A percentile compares a stretch with the other conserved stretches of the same genome.
Evolutionary conservation across 2,329 filamentous ascomycete genomes (phyloP).

Genomic region (Fusarium domesticum): DNA sequence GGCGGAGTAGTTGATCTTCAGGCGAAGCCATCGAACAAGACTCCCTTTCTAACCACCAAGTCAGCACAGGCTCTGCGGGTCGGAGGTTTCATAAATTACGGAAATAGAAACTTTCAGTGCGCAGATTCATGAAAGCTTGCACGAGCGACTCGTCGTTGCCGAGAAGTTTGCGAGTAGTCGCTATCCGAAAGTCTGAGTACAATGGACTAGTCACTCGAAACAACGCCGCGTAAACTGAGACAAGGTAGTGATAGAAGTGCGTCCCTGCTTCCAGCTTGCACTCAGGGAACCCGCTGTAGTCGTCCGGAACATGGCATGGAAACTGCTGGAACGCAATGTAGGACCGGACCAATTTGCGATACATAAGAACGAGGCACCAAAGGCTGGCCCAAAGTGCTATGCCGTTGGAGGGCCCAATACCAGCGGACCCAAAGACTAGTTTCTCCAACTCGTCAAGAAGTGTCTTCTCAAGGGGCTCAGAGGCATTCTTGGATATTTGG

Average conservation of each 20-base stretch:
- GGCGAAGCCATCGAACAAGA: conserved; percentile 27
- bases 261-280: conserved; percentile 29
- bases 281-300: conserved; percentile 30
- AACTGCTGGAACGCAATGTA: conserved; percentile 31
- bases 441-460: conserved; percentile 27
- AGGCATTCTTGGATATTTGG: conserved; percentile 29
- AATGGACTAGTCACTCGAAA: conserved; percentile 29
- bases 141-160: conserved; percentile 25
- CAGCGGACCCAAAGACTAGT: conserved; percentile 24
- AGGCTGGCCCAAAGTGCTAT: conserved; percentile 30
- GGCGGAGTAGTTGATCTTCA: conserved; percentile 27
- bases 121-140: conserved; percentile 26
- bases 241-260: conserved; percentile 30
- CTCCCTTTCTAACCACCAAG: conserved; percentile 22
- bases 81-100: conserved; percentile 9
- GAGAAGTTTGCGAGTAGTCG: conserved; percentile 23
- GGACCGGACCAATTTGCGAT: conserved; percentile 28
- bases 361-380: conserved; percentile 31
- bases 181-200: conserved; percentile 27
- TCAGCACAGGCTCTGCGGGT: conserved; percentile 6
- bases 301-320: conserved; percentile 29
- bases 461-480: conserved; percentile 27
- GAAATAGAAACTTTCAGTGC: conserved; percentile 31
- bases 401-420: conserved; percentile 24
- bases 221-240: conserved; percentile 29